Evolutionary conservation across 164 flowering plant genomes (phyloP).

Genomic region (Santalum album): DNA sequence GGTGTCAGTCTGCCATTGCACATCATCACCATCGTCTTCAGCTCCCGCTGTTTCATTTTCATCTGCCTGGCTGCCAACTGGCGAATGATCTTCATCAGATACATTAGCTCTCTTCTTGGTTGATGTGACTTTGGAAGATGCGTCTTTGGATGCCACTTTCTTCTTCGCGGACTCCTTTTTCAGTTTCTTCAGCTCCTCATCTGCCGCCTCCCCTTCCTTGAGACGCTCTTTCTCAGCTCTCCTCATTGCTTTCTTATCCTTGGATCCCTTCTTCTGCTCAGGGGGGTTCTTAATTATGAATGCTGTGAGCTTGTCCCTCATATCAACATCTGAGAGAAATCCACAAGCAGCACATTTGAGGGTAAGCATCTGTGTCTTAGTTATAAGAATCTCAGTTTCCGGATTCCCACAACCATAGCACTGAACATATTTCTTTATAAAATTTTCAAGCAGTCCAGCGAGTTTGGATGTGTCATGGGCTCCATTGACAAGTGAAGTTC

Average conservation of each 20-base stretch:
- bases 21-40: constrained; percentile 37
- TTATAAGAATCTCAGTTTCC: constrained; percentile 72
- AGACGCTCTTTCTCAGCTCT: constrained; percentile 90
- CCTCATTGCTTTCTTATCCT: constrained; percentile 90
- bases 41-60: constrained; percentile 31
- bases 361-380: constrained; percentile 73
- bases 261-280: constrained; percentile 61
- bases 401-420: constrained; percentile 96
- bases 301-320: constrained; percentile 87
- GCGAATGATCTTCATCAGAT: constrained; percentile 45
- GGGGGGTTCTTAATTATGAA: constrained; percentile 89
- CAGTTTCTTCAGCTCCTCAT: constrained; percentile 66
- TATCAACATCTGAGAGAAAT: constrained; percentile 81
- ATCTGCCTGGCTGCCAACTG: constrained; percentile 36
- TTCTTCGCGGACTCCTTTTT: constrained; percentile 57
- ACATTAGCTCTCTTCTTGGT: constrained; percentile 40
- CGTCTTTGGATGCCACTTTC: constrained; percentile 49
- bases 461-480: constrained; percentile 80
- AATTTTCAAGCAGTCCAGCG: constrained; percentile 80
- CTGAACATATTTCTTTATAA: constrained; percentile 88
- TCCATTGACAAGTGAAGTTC: constrained; percentile 79
- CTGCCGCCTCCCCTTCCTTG: constrained; percentile 90
- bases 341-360: constrained; percentile 96
- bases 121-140: constrained; percentile 17
- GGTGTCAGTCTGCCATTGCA: constrained; percentile 80